A percentile compares a stretch with the other conserved stretches of the same genome.
phyloP scores from a whole-genome alignment of 108 stramenopile genomes.

The Seminavis robusta region DNA sequence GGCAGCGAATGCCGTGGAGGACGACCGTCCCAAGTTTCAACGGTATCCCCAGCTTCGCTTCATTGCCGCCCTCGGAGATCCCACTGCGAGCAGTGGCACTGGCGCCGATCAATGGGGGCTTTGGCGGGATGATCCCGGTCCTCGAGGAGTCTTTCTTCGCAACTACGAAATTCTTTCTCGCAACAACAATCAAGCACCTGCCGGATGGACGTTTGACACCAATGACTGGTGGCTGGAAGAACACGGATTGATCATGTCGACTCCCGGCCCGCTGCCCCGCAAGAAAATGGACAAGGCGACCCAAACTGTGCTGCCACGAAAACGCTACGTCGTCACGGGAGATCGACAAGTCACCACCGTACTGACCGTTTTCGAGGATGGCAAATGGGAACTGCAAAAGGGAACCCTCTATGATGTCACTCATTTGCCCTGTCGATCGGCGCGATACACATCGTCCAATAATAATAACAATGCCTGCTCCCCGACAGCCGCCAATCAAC shows the following conservation, averaged over 20 bases:
- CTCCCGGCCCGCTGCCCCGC: too few species aligned
- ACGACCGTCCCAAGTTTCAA: constrained; percentile 45
- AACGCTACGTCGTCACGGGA: constrained; percentile 64
- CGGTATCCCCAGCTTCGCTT: constrained; percentile 67
- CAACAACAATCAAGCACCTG: constrained; percentile 52
- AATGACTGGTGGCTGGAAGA: constrained; percentile 86
- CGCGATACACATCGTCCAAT: constrained; percentile 34
- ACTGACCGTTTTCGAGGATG: constrained; percentile 36
- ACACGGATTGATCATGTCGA: constrained; percentile 68
- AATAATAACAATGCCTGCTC: constrained; percentile 25
- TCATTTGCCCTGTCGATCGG: constrained; percentile 67
- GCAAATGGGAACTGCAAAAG: constrained; percentile 49
- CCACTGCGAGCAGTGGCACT: constrained; percentile 44
- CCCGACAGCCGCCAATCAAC: constrained; percentile 27
- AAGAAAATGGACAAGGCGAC: too few species aligned
- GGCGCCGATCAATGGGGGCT: constrained; percentile 72
- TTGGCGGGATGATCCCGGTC: constrained; percentile 85
- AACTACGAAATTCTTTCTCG: constrained; percentile 40
- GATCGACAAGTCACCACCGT: constrained; percentile 49
- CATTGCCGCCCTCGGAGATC: constrained; percentile 79
- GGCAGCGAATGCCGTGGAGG: too few species aligned
- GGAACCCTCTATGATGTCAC: constrained; percentile 66
- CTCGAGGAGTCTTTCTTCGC: constrained; percentile 69
- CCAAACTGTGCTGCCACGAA: too few species aligned
- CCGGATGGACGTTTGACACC: constrained; percentile 75